Evolutionary conservation across 2,329 filamentous ascomycete species (phyloP).

Genomic region (Chrysosphaeria jannelii): DNA sequence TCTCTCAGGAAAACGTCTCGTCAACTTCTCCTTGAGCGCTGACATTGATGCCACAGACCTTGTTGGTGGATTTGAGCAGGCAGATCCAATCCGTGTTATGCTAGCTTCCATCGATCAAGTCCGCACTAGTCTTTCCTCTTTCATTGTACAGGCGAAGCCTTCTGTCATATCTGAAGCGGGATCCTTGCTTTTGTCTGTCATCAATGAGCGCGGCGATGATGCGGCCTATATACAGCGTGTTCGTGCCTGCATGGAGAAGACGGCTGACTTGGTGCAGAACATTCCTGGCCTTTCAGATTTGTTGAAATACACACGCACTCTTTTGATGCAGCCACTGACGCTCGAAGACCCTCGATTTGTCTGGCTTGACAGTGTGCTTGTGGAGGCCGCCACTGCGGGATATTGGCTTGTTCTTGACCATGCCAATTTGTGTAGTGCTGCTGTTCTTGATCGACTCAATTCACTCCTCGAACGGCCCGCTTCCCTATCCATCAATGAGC

Average conservation of each 20-base stretch:
- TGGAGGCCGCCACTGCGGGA: slow-evolving; percentile 60
- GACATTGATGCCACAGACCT: slow-evolving; percentile 95
- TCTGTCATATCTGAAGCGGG: slow-evolving; percentile 13
- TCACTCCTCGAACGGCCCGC: slow-evolving; percentile 65
- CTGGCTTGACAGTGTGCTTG: slow-evolving; percentile 81
- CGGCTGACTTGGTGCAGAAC: slow-evolving; percentile 13
- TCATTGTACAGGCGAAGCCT: slow-evolving; percentile 12
- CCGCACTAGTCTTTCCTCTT: slow-evolving; percentile 6
- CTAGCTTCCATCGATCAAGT: slow-evolving; percentile 18
- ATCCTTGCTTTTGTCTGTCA: slow-evolving; percentile 19
- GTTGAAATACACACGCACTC: slow-evolving; percentile 16
- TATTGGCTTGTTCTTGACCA: slow-evolving; percentile 91
- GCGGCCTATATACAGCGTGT: slow-evolving; percentile 12
- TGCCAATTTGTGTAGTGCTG: slow-evolving; percentile 85
- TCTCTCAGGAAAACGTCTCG: slow-evolving; percentile 40
- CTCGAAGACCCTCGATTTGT: slow-evolving; percentile 62
- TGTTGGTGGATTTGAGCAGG: slow-evolving; percentile 87
- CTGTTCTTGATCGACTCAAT: slow-evolving; percentile 79
- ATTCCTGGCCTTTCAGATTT: slow-evolving; percentile 16
- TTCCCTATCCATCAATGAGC: slow-evolving; percentile 79
- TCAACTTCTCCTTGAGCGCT: slow-evolving; percentile 70
- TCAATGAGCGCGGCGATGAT: slow-evolving; percentile 8
- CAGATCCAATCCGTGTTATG: slow-evolving; percentile 47
- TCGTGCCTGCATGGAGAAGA: slow-evolving; percentile 10
- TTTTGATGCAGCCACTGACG: slow-evolving; percentile 21